phyloP scores from a whole-genome alignment of 2,329 filamentous ascomycete genomes.

The Phyllosticta paracitricarpa region DNA sequence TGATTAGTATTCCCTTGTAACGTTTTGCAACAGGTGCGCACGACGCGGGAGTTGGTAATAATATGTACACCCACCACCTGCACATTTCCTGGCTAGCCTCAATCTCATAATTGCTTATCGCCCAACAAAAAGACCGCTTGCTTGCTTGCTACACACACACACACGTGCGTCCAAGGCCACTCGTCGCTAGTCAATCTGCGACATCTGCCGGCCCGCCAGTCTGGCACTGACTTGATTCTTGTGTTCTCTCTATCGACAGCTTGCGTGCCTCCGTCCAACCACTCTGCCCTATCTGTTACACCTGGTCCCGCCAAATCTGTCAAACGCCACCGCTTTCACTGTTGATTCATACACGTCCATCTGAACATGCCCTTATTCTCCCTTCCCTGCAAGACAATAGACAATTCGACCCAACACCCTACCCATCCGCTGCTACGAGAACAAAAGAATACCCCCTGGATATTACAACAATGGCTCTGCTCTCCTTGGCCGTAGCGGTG shows the following conservation, averaged over 20 bases:
- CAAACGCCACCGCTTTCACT: neutral
- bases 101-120: neutral
- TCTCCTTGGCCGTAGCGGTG: neutral
- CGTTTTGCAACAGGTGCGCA: neutral
- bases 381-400: neutral
- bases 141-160: neutral
- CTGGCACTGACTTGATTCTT: too few relatives aligned
- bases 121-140: neutral
- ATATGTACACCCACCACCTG: neutral
- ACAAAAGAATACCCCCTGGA: neutral
- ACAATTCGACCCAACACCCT: neutral
- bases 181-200: neutral
- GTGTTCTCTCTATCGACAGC: too few relatives aligned
- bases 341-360: neutral
- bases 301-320: neutral
- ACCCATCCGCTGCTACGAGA: neutral
- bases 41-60: neutral
- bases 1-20: too few relatives aligned
- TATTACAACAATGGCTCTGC: neutral
- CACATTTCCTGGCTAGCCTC: neutral
- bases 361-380: neutral
- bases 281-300: too few relatives aligned
- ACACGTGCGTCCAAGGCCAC: neutral
- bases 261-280: too few relatives aligned
- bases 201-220: too few relatives aligned